phyloP scores from a whole-genome alignment of 1,284 basidiomycete genomes.

The Leccinum subrobustum region DNA sequence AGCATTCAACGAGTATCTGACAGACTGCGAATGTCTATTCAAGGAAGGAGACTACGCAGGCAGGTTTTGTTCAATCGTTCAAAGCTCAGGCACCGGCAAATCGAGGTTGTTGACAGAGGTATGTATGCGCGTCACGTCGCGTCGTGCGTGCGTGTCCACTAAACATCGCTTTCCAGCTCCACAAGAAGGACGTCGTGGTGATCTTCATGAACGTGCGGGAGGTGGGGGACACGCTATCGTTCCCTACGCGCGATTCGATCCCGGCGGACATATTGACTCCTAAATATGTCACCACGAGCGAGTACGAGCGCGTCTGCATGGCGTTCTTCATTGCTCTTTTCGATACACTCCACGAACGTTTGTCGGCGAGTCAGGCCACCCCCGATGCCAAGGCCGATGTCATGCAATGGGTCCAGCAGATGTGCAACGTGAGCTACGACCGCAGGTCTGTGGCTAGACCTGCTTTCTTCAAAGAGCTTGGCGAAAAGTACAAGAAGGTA shows the following conservation, averaged over 20 bases:
- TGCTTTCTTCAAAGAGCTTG: background rate
- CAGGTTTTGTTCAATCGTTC: slow-evolving; percentile 20
- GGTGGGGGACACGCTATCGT: background rate
- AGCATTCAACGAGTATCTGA: slow-evolving; percentile 20
- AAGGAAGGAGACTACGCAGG: slow-evolving; percentile 8
- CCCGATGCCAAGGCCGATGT: background rate
- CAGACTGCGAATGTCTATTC: slow-evolving; percentile 10
- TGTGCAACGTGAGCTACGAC: background rate
- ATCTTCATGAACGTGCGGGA: slow-evolving; percentile 22
- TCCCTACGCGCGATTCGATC: slow-evolving; percentile 13
- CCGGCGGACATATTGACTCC: slow-evolving; percentile 11
- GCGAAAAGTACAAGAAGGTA: background rate
- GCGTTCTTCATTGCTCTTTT: slow-evolving; percentile 18
- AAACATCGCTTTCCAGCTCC: slow-evolving; percentile 1
- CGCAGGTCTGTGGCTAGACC: background rate
- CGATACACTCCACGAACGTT: background rate
- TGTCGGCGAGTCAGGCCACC: background rate
- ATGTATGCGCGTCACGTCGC: background rate
- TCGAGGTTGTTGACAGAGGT: slow-evolving; percentile 23
- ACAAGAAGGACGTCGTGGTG: slow-evolving; percentile 10
- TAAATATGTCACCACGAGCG: background rate
- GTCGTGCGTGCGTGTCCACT: background rate
- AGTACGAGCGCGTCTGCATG: background rate
- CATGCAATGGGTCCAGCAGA: background rate
- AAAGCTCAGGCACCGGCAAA: slow-evolving; percentile 27